Percentiles rank a stretch among this genome's conserved stretches.
phyloP scores from a whole-genome alignment of 495 filamentous ascomycete genomes.

The Echria macrotheca region DNA sequence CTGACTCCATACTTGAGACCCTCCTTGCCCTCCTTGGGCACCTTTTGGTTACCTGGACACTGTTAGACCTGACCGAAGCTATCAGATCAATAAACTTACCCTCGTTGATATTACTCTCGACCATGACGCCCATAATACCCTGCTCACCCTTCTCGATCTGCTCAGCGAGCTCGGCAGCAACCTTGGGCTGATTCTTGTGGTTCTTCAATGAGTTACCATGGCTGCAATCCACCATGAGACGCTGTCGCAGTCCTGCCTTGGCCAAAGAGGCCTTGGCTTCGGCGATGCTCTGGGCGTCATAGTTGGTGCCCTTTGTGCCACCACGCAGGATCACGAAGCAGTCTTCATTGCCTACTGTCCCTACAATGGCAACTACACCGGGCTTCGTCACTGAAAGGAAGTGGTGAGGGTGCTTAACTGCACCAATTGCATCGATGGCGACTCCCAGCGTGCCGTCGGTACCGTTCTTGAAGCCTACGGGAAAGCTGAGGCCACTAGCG shows the following conservation, averaged over 20 bases:
- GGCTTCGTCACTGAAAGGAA: conserved; percentile 99
- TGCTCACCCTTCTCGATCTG: conserved; percentile 82
- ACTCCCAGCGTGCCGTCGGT: conserved; percentile 89
- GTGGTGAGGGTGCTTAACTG: conserved; percentile 89
- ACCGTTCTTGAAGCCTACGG: conserved; percentile 99
- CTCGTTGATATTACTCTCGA: conserved; percentile 95
- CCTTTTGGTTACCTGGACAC: conserved; percentile 74
- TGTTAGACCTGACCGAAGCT: conserved; percentile 12
- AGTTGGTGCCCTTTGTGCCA: conserved; percentile 91
- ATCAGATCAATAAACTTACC: conserved; percentile 42
- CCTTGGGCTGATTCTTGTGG: conserved; percentile 96
- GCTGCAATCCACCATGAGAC: conserved; percentile 97
- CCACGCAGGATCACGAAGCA: conserved; percentile 97
- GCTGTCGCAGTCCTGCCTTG: conserved; percentile 41
- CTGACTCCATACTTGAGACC: conserved; percentile 92
- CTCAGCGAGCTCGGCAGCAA: conserved; percentile 72
- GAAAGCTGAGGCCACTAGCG: conserved; percentile 90
- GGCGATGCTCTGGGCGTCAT: conserved; percentile 73
- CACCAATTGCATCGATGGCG: conserved; percentile 93
- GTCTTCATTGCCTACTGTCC: conserved; percentile 93
- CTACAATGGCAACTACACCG: conserved; percentile 91
- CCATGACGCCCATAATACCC: conserved; percentile 96
- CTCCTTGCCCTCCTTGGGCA: conserved; percentile 79
- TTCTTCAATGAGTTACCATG: conserved; percentile 96
- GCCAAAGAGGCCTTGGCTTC: conserved; percentile 30